Base-by-base conservation (phyloP, 2,329 filamentous ascomycete genomes). In the Sarocladium oryzae region DNA sequence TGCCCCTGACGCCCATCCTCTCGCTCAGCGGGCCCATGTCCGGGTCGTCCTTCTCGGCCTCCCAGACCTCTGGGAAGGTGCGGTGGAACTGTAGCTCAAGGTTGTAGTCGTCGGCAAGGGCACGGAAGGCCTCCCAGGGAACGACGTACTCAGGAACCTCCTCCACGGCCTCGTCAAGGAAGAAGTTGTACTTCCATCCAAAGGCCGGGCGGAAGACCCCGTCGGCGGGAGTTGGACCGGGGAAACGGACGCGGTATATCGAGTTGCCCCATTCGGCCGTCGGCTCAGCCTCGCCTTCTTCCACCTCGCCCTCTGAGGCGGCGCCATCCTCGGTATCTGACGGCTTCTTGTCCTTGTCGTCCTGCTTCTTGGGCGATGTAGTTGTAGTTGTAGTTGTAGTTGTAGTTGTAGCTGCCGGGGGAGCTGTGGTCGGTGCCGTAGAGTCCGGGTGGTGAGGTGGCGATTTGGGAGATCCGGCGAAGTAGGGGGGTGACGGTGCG, bases 151-250 rank as follows among this genome's bases (percentile, higher is more conserved):
- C 93, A 2, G 93, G 92, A 7, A 96, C 89, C 63, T 91, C 88
- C 66, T 97, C 92, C 18, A 99, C 93, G 0, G 93, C 93, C 70
- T 99, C 93, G 61, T 93, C 85, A 52, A 99, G 82, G 67, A 90
- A 95, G 74, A 96, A 99, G 63, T 84, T 95, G 72, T 99, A 99
- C 68, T 93, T 96, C 91, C 93, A 97, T 48, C 92, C 93, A 64
- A 90, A 97, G 0, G 93, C 89, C 4, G 93, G 93, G 4, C 93
- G 84, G 72, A 99, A 99, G 28, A 93, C 78, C 50, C 93, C 93
- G 64, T 96, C 89, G 18, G 82, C 77, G 4, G 91, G 89, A 0
- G 89, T 90, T 62, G 85, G 78, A 20, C 86, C 86, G 0, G 89
- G 88, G 63, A 99, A 97, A 46, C 87, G 84, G 50, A 99, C 90